Evolutionary conservation across 768 basidiomycete genomes (phyloP).

Genomic region (Phylloporus rhodoxanthus): DNA sequence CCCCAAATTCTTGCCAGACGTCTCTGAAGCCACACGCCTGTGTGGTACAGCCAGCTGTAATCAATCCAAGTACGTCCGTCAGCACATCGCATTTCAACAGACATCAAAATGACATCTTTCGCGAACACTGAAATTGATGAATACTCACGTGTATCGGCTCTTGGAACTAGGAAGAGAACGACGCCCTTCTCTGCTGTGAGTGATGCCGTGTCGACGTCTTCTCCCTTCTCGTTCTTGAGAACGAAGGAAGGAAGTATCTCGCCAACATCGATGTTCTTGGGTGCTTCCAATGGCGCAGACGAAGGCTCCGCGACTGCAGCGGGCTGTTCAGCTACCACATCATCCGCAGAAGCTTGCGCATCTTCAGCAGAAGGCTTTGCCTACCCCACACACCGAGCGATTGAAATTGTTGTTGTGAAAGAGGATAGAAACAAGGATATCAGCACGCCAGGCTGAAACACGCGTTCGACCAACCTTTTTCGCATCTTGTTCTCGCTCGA

Average conservation of each 20-base stretch:
- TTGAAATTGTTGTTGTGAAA: too few relatives aligned
- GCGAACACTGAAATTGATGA: too few relatives aligned
- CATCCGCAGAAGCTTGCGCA: not conserved
- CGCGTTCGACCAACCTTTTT: slow-evolving; percentile 22
- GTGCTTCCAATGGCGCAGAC: not conserved
- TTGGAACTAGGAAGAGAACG: slow-evolving; percentile 78
- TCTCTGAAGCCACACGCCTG: slow-evolving; percentile 94
- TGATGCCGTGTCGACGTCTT: slow-evolving; percentile 63
- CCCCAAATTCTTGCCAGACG: slow-evolving; percentile 67
- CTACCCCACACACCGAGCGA: slow-evolving; percentile 1
- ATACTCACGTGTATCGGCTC: slow-evolving; percentile 80
- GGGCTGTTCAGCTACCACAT: slow-evolving; percentile 3
- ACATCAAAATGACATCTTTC: not conserved
- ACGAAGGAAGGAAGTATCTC: slow-evolving; percentile 66
- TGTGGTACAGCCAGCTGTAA: slow-evolving; percentile 77
- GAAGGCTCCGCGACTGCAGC: slow-evolving; percentile 4
- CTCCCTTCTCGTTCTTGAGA: slow-evolving; percentile 80
- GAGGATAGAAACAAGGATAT: not conserved
- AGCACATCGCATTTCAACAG: not conserved
- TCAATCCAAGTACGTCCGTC: slow-evolving; percentile 1
- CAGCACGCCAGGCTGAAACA: not conserved
- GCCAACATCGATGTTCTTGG: slow-evolving; percentile 55
- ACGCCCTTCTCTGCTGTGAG: slow-evolving; percentile 68
- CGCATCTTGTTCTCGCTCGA: slow-evolving; percentile 17
- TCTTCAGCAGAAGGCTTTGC: slow-evolving; percentile 18